phyloP scores from a whole-genome alignment of 2,329 filamentous ascomycete genomes.

The Penicillium crustosum region DNA sequence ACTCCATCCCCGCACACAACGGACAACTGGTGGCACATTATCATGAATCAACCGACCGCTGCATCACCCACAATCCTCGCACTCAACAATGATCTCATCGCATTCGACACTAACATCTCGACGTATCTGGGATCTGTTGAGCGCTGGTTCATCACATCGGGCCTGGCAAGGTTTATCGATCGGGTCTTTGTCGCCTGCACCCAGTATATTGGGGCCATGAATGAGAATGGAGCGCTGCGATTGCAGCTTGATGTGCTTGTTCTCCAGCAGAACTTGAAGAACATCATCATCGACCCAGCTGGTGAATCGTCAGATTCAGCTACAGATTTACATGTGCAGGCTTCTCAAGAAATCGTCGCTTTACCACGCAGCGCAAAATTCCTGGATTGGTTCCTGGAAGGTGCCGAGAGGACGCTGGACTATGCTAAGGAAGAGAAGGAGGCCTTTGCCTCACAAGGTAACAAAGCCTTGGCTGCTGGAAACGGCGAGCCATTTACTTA shows the following conservation, averaged over 20 bases:
- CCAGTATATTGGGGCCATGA: constrained; percentile 74
- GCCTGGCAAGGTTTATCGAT: constrained; percentile 76
- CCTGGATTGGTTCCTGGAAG: constrained; percentile 50
- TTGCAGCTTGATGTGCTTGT: constrained; percentile 95
- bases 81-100: constrained; percentile 80
- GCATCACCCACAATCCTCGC: constrained; percentile 68
- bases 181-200: constrained; percentile 72
- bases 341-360: constrained; percentile 38
- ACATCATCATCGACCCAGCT: constrained; percentile 60
- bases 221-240: constrained; percentile 74
- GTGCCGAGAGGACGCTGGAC: constrained; percentile 45
- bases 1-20: constrained; percentile 66
- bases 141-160: constrained; percentile 71
- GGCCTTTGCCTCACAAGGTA: constrained; percentile 37
- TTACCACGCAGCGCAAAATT: constrained; percentile 48
- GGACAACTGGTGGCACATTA: constrained; percentile 60
- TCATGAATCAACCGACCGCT: constrained; percentile 43
- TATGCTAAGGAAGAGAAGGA: constrained; percentile 48
- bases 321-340: constrained; percentile 8
- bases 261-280: constrained; percentile 93
- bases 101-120: constrained; percentile 79
- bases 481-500: constrained; percentile 47
- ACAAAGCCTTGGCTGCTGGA: constrained; percentile 36
- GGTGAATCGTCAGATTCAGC: constrained; percentile 9
- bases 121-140: constrained; percentile 71